Evolutionary conservation across 2,329 filamentous ascomycete species (phyloP).

Genomic region (Aspergillus persii): DNA sequence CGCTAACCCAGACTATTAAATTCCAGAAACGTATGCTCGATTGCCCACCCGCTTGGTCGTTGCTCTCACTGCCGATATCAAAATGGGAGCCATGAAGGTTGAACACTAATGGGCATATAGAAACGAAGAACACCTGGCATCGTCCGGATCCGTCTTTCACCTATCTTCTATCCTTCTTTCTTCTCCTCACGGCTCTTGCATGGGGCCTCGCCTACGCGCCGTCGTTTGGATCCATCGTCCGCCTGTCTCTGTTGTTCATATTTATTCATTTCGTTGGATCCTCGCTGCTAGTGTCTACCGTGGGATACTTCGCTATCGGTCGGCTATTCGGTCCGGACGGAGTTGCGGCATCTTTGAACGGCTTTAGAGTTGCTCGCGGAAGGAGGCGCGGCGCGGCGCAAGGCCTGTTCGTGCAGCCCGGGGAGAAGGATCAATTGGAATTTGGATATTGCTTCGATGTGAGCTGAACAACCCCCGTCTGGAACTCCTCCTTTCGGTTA

Average conservation of each 20-base stretch:
- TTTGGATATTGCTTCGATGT: constrained; percentile 73
- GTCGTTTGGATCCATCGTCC: constrained; percentile 46
- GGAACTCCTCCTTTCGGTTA: no score
- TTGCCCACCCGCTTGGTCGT: background rate
- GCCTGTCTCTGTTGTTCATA: constrained; percentile 49
- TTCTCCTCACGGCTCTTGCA: constrained; percentile 53
- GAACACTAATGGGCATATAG: constrained; percentile 30
- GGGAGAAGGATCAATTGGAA: constrained; percentile 59
- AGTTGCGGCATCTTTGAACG: constrained; percentile 43
- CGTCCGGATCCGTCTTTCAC: constrained; percentile 68
- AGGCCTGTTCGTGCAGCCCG: constrained; percentile 59
- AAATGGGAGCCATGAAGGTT: background rate
- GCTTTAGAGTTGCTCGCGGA: constrained; percentile 45
- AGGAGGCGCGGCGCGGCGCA: constrained; percentile 49
- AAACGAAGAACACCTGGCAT: constrained; percentile 70
- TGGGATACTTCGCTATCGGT: constrained; percentile 65
- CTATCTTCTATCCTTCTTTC: constrained; percentile 67
- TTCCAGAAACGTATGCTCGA: constrained; percentile 39
- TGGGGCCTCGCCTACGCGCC: constrained; percentile 59
- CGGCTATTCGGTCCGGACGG: constrained; percentile 59
- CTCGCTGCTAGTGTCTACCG: constrained; percentile 58
- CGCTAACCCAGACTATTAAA: constrained; percentile 7
- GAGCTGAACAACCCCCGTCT: constrained; percentile 18
- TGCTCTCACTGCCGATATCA: background rate
- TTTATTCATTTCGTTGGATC: constrained; percentile 61